These are phyloP conservation scores for Nemania bipapillata DNA, from an alignment of 2,329 filamentous ascomycete species.

Conservation along the genomic window DNA sequence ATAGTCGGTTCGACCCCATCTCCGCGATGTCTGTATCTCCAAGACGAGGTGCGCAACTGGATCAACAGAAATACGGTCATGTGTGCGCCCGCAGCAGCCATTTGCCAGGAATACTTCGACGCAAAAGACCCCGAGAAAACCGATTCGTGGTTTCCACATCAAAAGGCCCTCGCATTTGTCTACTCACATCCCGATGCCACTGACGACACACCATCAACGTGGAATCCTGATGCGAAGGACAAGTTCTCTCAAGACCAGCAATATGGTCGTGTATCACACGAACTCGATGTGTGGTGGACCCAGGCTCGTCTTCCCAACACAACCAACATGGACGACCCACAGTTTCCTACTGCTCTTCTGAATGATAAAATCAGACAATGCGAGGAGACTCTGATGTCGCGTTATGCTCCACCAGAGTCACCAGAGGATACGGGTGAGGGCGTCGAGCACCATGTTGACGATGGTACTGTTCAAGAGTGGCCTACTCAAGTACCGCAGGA, in stretches of 20 bases:
- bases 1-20: conserved; percentile 61
- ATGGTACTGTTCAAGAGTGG: conserved; percentile 48
- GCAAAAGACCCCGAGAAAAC: conserved; percentile 62
- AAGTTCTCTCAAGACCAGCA: conserved; percentile 69
- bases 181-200: conserved; percentile 60
- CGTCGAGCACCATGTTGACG: conserved; percentile 54
- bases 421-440: conserved; percentile 51
- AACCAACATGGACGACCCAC: conserved; percentile 67
- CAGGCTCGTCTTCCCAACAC: conserved; percentile 69
- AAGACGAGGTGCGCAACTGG: conserved; percentile 71
- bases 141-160: conserved; percentile 60
- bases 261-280: conserved; percentile 71
- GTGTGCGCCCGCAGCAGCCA: conserved; percentile 65
- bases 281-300: conserved; percentile 74
- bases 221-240: conserved; percentile 64
- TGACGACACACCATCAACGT: conserved; percentile 60
- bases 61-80: conserved; percentile 69
- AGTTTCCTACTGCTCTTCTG: conserved; percentile 70
- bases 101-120: conserved; percentile 66
- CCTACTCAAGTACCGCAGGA: conserved; percentile 56
- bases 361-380: conserved; percentile 67
- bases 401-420: conserved; percentile 59
- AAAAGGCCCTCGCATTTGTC: conserved; percentile 66
- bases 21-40: conserved; percentile 67
- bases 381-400: conserved; percentile 68